These are phyloP conservation scores for Ochromonas danica DNA, from an alignment of 108 stramenopile genomes.

Conservation along the genomic window DNA sequence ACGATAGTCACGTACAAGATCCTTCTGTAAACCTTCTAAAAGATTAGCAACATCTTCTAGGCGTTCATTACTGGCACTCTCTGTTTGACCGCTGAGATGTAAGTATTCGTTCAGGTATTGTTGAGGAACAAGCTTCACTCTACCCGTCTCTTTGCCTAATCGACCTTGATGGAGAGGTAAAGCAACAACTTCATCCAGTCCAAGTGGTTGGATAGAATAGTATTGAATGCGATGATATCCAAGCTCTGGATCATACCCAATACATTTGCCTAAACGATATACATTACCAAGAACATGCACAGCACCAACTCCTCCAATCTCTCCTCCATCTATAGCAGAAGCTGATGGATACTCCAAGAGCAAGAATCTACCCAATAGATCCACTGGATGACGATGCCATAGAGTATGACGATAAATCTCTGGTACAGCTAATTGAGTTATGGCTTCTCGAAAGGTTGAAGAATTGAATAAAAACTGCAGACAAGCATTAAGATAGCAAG, in stretches of 20 bases:
- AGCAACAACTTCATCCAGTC: slow-evolving; percentile 11
- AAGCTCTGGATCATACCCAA: not conserved
- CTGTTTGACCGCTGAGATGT: too few species aligned
- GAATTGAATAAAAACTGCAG: slow-evolving; percentile 63
- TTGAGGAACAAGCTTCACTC: not conserved
- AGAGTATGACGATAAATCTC: slow-evolving; percentile 6
- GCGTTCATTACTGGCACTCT: too few species aligned
- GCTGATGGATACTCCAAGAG: not conserved
- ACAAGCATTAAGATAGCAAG: slow-evolving; percentile 97
- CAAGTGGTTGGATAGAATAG: not conserved
- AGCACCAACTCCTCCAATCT: too few species aligned
- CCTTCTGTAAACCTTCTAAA: not conserved
- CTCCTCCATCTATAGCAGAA: too few species aligned
- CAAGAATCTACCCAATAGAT: not conserved
- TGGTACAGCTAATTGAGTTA: not conserved
- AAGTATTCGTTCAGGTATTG: too few species aligned
- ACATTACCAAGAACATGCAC: too few species aligned
- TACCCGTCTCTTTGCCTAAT: not conserved
- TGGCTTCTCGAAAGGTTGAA: slow-evolving; percentile 19
- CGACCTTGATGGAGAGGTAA: slow-evolving; percentile 21
- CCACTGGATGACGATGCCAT: not conserved
- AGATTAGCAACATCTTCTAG: not conserved
- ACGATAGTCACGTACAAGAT: slow-evolving; percentile 42
- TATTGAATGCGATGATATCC: slow-evolving; percentile 4
- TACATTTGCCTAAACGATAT: not conserved